phyloP scores from a whole-genome alignment of 148 eudicot species.

The Arctostaphylos glauca region DNA sequence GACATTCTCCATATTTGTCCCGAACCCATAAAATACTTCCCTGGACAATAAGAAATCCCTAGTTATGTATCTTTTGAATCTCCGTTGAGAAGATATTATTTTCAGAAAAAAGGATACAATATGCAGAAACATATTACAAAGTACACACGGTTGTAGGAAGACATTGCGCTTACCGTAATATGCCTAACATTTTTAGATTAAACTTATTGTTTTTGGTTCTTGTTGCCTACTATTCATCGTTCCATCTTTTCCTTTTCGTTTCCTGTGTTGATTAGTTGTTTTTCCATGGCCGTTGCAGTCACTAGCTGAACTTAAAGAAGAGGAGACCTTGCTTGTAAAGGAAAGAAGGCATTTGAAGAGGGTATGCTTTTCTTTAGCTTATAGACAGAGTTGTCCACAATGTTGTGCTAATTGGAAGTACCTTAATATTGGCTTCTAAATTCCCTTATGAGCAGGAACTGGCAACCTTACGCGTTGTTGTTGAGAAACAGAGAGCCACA shows the following conservation, averaged over 20 bases:
- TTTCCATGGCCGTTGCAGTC: conserved; percentile 31
- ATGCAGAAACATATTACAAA: no score
- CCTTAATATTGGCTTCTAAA: conserved; percentile 4
- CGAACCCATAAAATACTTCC: neutral
- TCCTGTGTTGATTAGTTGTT: neutral
- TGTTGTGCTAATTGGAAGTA: neutral
- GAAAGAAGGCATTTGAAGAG: conserved; percentile 44
- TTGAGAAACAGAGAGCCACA: conserved; percentile 32
- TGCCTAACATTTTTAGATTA: neutral
- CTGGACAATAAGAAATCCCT: neutral
- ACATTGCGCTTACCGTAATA: no score
- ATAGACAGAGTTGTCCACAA: neutral
- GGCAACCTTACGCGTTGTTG: conserved; percentile 20
- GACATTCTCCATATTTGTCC: neutral
- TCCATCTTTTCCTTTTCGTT: neutral
- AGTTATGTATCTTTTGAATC: neutral
- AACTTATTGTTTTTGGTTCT: neutral
- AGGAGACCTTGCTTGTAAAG: conserved; percentile 33
- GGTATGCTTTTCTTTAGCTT: conserved; percentile 23
- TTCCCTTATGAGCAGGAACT: conserved; percentile 31
- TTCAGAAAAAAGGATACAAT: neutral
- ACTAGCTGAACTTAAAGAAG: conserved; percentile 43
- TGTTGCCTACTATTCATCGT: no score
- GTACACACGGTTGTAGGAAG: no score
- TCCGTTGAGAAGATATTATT: neutral